A percentile compares a stretch with the other conserved stretches of the same genome.
Conservation (phyloP, 345 rosid genomes). For the Lepidium africanum region DNA sequence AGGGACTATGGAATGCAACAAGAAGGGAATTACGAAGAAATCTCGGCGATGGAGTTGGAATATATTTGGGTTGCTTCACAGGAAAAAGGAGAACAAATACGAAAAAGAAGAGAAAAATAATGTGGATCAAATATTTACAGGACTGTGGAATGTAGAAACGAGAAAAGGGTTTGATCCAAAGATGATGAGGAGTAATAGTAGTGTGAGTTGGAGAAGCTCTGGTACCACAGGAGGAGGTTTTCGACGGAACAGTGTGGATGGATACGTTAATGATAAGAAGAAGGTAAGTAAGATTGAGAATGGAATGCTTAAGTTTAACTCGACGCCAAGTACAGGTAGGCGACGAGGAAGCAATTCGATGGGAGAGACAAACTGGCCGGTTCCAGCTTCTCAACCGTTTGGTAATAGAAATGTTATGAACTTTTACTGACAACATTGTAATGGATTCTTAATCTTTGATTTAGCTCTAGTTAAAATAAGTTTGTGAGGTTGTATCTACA, state of each 20-base stretch:
- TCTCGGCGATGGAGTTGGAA: conserved; percentile 80
- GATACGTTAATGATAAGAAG: conserved; percentile 52
- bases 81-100: conserved; percentile 53
- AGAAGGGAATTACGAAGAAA: conserved; percentile 51
- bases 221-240: conserved; percentile 34
- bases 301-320: conserved; percentile 74
- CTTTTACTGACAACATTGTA: conserved; percentile 49
- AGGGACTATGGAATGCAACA: conserved; percentile 28
- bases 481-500: conserved; percentile 1
- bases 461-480: conserved; percentile 17
- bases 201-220: conserved; percentile 89
- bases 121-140: conserved; percentile 66
- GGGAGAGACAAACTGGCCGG: conserved; percentile 39
- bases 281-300: conserved; percentile 48
- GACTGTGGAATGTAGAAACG: conserved; percentile 73
- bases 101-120: conserved; percentile 58
- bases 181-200: conserved; percentile 85
- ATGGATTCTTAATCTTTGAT: neutral
- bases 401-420: conserved; percentile 67
- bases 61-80: conserved; percentile 72
- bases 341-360: conserved; percentile 39
- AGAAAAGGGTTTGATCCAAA: conserved; percentile 63
- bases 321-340: conserved; percentile 64
- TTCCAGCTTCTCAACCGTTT: conserved; percentile 57
- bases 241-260: conserved; percentile 43